These are phyloP conservation scores for Epicoccum sorghinum DNA, from an alignment of 2,329 filamentous ascomycete genomes.

Conservation along the genomic window DNA sequence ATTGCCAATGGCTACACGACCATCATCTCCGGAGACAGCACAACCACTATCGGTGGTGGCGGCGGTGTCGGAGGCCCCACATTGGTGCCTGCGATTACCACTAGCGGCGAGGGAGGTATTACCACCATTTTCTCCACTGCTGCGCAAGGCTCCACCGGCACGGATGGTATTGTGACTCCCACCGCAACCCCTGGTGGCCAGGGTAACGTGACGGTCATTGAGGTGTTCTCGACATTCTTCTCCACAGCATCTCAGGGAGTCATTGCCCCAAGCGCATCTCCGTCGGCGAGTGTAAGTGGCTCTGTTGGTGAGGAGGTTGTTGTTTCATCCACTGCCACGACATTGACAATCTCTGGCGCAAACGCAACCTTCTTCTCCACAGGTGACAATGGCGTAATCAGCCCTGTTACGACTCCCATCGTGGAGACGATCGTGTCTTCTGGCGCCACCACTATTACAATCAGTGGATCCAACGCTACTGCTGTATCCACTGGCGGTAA, in stretches of 20 bases:
- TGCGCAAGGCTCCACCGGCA: slow-evolving; percentile 24
- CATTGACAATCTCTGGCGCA: slow-evolving; percentile 7
- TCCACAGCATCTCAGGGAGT: slow-evolving; percentile 22
- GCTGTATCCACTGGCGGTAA: slow-evolving; percentile 16
- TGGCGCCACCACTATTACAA: neutral
- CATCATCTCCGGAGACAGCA: slow-evolving; percentile 32
- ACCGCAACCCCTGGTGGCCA: slow-evolving; percentile 12
- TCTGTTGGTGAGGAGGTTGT: neutral
- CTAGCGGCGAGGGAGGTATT: slow-evolving; percentile 25
- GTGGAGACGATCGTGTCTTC: slow-evolving; percentile 13
- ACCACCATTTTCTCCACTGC: slow-evolving; percentile 30
- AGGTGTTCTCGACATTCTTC: slow-evolving; percentile 17
- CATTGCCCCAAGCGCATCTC: slow-evolving; percentile 15
- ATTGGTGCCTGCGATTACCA: slow-evolving; percentile 33
- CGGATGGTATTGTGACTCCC: slow-evolving; percentile 20
- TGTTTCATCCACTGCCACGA: slow-evolving; percentile 8
- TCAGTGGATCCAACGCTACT: slow-evolving; percentile 14
- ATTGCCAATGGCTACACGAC: slow-evolving; percentile 29
- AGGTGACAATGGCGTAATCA: slow-evolving; percentile 12
- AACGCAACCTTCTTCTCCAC: slow-evolving; percentile 20
- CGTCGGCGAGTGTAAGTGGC: neutral
- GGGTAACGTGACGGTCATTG: slow-evolving; percentile 19
- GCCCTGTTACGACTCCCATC: slow-evolving; percentile 6
- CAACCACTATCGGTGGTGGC: slow-evolving; percentile 20
- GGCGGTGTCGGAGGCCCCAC: slow-evolving; percentile 26